Conservation (phyloP, 257 asterid genomes). For the Solanum pinnatisectum region DNA sequence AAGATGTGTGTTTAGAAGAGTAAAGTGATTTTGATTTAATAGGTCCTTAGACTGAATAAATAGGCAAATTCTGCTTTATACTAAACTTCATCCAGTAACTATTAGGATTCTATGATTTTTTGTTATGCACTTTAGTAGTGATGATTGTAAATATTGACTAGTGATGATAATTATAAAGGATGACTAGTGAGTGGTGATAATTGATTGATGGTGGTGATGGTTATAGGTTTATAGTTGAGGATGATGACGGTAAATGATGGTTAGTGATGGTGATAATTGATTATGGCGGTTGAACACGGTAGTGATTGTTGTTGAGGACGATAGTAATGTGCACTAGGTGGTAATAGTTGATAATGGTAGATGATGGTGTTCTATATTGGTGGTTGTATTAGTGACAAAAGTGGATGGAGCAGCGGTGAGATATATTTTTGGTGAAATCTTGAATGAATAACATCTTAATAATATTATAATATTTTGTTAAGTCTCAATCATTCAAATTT, state of each 20-base stretch:
- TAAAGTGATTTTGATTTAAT: background rate
- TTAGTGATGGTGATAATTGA: background rate
- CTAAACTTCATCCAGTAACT: background rate
- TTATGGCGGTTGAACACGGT: background rate
- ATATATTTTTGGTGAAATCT: background rate
- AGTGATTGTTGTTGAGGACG: background rate
- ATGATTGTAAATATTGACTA: background rate
- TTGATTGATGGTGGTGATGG: background rate
- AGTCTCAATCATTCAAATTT: background rate
- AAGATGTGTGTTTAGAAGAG: no score
- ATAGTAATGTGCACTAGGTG: background rate
- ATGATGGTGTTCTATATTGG: background rate
- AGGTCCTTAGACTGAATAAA: background rate
- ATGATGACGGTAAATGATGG: background rate
- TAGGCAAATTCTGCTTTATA: background rate
- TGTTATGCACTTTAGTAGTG: background rate
- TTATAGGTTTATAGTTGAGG: background rate
- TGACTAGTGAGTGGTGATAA: background rate
- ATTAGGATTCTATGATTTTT: background rate
- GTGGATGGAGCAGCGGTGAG: background rate
- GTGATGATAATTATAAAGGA: background rate
- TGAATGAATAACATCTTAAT: background rate
- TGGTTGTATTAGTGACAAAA: background rate
- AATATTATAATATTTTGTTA: background rate
- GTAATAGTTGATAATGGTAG: background rate